Evolutionary conservation across 192 early-diverging fungal genomes (phyloP), one percentile per base, ranked within the genome.

Genomic region (Coemansia sp.): DNA sequence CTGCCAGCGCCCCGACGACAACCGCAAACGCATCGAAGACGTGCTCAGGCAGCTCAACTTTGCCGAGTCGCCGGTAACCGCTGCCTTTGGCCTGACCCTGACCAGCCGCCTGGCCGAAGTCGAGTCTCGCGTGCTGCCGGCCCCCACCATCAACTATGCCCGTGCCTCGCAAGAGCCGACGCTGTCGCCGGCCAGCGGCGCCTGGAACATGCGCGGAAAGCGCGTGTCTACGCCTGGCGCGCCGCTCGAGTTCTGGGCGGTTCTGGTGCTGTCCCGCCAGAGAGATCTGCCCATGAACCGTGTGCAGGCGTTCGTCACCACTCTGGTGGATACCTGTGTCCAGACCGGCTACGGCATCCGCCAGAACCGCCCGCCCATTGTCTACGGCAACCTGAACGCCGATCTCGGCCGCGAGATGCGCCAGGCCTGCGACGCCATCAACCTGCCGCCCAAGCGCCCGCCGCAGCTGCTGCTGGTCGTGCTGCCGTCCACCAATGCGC

Each of bases 191-290:
- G 71, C 79, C 7, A 85, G 84, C 67, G 94, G 96, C 23, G 87
- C 89, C 10, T 97, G 95, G 95, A 94, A 95, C 65, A 79, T 97
- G 59, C 85, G 86, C 54, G 91, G 90, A 66, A 89, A 89, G 74
- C 86, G 87, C 62, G 90, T 97, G 6, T 80, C 85, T 6, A 51
- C 17, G 10, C 80, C 87, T 8, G 94, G 93, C 29, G 86, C 84
- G 2, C 84, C 84, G 16, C 85, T 96, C 25, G 78, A 83, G n/a
- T 89, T 88, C 38, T 95, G 93, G 93, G 81, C 82, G 19, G 91
- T 96, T 3, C 84, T 96, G 6, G 87, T 89, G 17, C 91, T 96
- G 64, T 88, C 84, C 16, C 67, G 82, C 47, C 83, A 83, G 29
- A 62, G 75, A 10, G 73, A 85, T 11, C 70, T 90, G 6, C 76